These are phyloP conservation scores for Hypoxylon sp. DNA, from an alignment of 2,329 filamentous ascomycete genomes.

Conservation along the genomic window DNA sequence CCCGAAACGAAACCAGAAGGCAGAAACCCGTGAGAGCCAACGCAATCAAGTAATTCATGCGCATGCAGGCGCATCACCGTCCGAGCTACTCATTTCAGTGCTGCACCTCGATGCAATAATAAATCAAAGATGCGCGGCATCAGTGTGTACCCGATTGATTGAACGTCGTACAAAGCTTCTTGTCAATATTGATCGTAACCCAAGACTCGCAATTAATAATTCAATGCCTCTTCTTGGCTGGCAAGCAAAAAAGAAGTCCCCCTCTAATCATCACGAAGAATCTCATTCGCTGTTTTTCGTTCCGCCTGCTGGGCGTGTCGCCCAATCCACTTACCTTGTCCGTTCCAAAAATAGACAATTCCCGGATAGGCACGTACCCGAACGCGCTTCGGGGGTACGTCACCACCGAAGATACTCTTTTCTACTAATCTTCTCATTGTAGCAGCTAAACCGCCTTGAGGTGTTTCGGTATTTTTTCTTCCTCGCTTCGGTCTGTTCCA, in stretches of 20 bases:
- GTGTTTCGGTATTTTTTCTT: constrained; percentile 7
- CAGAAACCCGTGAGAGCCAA: not conserved
- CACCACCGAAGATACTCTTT: constrained; percentile 20
- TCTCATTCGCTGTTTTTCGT: constrained; percentile 23
- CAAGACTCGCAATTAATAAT: constrained; percentile 29
- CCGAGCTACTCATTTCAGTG: constrained; percentile 2
- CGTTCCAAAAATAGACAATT: constrained; percentile 31
- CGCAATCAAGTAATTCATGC: not conserved
- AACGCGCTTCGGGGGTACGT: constrained; percentile 11
- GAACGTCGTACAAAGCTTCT: constrained; percentile 10
- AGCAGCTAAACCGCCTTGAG: constrained; percentile 23
- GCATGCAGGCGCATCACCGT: constrained; percentile 5
- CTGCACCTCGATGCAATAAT: not conserved
- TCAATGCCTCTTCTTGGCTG: constrained; percentile 22
- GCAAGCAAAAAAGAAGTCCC: constrained; percentile 24
- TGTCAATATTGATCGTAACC: constrained; percentile 35
- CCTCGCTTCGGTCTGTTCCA: not conserved
- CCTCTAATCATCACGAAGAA: not conserved
- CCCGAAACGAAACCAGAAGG: not conserved
- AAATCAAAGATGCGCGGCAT: not conserved
- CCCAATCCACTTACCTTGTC: constrained; percentile 25
- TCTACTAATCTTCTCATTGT: constrained; percentile 24
- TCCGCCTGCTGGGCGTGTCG: constrained; percentile 25
- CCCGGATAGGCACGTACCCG: constrained; percentile 13
- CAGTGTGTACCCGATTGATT: constrained; percentile 2